These are phyloP conservation scores for Beauveria rudraprayagi DNA, from an alignment of 2,329 filamentous ascomycete species.

Conservation along the genomic window DNA sequence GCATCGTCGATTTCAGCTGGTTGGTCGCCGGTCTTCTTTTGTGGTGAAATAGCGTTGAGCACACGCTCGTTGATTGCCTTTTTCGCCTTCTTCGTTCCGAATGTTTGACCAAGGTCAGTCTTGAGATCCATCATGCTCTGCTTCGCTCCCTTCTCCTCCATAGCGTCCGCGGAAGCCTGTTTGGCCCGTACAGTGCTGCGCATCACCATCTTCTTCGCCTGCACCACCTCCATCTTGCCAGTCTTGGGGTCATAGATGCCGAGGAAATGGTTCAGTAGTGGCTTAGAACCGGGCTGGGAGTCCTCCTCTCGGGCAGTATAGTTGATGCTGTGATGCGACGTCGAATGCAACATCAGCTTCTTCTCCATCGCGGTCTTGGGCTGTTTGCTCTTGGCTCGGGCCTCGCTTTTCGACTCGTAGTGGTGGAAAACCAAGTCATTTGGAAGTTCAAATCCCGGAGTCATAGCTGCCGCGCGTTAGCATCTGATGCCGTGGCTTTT, in stretches of 20 bases:
- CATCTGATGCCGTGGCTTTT: not conserved
- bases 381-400: constrained; percentile 28
- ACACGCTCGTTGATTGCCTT: constrained; percentile 64
- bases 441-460: constrained; percentile 29
- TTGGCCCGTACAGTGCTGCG: constrained; percentile 49
- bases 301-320: constrained; percentile 49
- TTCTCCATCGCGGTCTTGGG: constrained; percentile 32
- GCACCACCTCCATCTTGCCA: constrained; percentile 50
- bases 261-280: constrained; percentile 53
- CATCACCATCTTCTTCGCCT: constrained; percentile 57
- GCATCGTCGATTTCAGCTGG: constrained; percentile 47
- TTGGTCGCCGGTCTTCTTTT: constrained; percentile 26
- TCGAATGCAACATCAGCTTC: constrained; percentile 51
- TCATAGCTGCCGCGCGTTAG: constrained; percentile 24
- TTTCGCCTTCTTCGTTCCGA: constrained; percentile 79
- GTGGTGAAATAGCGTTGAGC: constrained; percentile 59
- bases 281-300: constrained; percentile 20
- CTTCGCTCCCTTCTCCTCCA: constrained; percentile 24
- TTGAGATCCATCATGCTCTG: constrained; percentile 54
- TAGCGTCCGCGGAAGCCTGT: constrained; percentile 40
- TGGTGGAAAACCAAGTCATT: constrained; percentile 36
- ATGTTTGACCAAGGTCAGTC: constrained; percentile 65
- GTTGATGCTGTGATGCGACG: constrained; percentile 47
- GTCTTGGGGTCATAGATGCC: constrained; percentile 56
- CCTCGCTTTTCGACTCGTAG: constrained; percentile 34